Evolutionary conservation across 208 protist genomes (phyloP).

Genomic region (Crithidia brevicula): DNA sequence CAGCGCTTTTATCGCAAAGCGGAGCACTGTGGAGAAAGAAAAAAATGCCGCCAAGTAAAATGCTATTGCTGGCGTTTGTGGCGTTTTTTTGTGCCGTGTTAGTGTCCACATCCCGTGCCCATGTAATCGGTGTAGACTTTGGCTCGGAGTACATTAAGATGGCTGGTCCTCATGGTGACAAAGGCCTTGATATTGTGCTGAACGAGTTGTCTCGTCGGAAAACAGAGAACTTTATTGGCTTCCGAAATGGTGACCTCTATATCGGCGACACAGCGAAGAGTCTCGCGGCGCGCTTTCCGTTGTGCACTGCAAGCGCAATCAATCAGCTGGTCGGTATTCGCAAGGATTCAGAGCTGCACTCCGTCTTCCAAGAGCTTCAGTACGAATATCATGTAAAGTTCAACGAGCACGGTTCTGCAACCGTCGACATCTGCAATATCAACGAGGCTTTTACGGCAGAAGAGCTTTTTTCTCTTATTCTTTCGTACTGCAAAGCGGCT

Average conservation of each 20-base stretch:
- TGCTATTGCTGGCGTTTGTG: background rate
- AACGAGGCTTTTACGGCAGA: constrained; percentile 76
- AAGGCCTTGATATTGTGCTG: constrained; percentile 91
- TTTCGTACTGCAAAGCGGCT: constrained; percentile 69
- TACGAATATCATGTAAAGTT: constrained; percentile 61
- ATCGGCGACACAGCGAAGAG: constrained; percentile 88
- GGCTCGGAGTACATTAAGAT: constrained; percentile 89
- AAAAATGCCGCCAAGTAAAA: background rate
- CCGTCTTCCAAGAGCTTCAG: constrained; percentile 30
- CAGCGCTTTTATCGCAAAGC: too few relatives aligned
- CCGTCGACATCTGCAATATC: constrained; percentile 53
- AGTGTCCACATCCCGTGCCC: constrained; percentile 17
- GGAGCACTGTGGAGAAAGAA: too few relatives aligned
- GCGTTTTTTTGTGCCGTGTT: constrained; percentile 15
- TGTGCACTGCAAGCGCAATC: constrained; percentile 62
- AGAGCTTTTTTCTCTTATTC: constrained; percentile 89
- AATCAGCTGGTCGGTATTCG: constrained; percentile 72
- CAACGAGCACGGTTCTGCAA: constrained; percentile 45
- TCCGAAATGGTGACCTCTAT: constrained; percentile 88
- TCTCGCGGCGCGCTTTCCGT: constrained; percentile 89
- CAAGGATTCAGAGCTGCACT: constrained; percentile 43
- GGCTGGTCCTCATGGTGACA: constrained; percentile 66
- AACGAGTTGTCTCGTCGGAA: constrained; percentile 95
- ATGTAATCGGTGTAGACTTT: constrained; percentile 89
- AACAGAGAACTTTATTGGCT: constrained; percentile 91